Base-by-base conservation (phyloP, 2,329 filamentous ascomycete genomes). In the Pyricularia grisea region DNA sequence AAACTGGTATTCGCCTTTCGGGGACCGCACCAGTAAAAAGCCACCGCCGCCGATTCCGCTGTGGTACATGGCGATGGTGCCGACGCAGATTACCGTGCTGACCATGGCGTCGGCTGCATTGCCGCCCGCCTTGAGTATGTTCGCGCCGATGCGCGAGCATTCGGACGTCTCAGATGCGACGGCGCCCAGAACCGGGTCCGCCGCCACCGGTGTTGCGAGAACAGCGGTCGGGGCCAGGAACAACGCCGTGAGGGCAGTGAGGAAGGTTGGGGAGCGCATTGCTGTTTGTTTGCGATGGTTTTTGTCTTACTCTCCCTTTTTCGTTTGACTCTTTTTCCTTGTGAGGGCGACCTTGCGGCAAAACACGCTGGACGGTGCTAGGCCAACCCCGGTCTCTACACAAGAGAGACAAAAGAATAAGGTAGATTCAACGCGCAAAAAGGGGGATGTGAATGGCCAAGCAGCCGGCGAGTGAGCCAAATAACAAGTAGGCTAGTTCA, bases 11-110 rank as follows among this genome's bases (percentile, higher is more conserved):
- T 80, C 79, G 5, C 90, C 90, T 71, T 91, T 85, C 5, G 84
- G 78, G 2, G 83, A 79, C 70, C 89, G 84, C n/a, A 94, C 83
- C 2, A 93, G 81, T 84, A 91, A 87, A 78, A 95, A 95, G 1
- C 92, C 92, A 17, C 92, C 92, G 3, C 92, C 92, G 6, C 90
- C 91, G 69, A 94, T 87, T 4, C 92, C 92, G 72, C 79, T 81
- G 74, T 91, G 88, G 71, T 90, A 89, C 87, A 90, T 89, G 65
- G 81, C 86, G 55, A 88, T 80, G 2, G 86, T 84, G 3, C 89
- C 89, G 7, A 90, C 82, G 69, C 89, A 91, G 67, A 90, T 82
- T 27, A 86, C 83, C 0, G 88, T 89, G 12, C 85, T 87, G 30
- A 91, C 85, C 70, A 90, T 78, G 5, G 88, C 87, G 78, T 91